Evolutionary conservation across 208 protist species (phyloP).

Genomic region (Wallacemonas sp.): DNA sequence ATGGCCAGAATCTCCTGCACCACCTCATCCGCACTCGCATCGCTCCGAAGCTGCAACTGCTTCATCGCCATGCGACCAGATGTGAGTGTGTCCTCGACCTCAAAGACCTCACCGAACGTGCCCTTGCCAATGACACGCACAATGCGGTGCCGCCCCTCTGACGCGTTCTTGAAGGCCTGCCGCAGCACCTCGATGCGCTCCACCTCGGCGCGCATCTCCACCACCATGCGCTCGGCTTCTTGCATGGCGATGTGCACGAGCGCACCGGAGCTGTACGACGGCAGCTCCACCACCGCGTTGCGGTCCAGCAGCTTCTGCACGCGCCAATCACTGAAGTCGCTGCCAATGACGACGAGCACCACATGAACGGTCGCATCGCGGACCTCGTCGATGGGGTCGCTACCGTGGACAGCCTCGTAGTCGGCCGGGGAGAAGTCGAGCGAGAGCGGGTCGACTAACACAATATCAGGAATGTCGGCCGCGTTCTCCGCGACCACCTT

Average conservation of each 20-base stretch:
- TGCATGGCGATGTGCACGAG: constrained; percentile 86
- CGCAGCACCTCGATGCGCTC: constrained; percentile 77
- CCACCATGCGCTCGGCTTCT: constrained; percentile 78
- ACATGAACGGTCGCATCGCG: constrained; percentile 36
- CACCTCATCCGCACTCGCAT: constrained; percentile 64
- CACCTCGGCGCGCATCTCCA: constrained; percentile 76
- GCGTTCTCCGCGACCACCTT: constrained; percentile 40
- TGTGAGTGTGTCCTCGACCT: constrained; percentile 83
- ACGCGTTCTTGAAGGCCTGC: constrained; percentile 63
- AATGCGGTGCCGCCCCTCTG: constrained; percentile 59
- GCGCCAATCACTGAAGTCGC: constrained; percentile 80
- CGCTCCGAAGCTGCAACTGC: constrained; percentile 85
- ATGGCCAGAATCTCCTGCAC: constrained; percentile 89
- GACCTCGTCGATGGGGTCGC: constrained; percentile 62
- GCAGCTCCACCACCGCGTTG: constrained; percentile 79
- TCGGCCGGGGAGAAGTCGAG: constrained; percentile 64
- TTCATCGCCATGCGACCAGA: constrained; percentile 90
- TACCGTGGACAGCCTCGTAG: constrained; percentile 39
- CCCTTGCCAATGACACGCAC: constrained; percentile 72
- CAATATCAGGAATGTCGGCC: constrained; percentile 54
- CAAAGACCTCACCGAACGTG: constrained; percentile 87
- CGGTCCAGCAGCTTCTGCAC: constrained; percentile 72
- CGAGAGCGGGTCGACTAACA: constrained; percentile 79
- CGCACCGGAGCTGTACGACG: constrained; percentile 62
- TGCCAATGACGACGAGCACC: constrained; percentile 70